Conservation (phyloP, 1,139 yeast species). For the Cylindricascospora bacillispora region DNA sequence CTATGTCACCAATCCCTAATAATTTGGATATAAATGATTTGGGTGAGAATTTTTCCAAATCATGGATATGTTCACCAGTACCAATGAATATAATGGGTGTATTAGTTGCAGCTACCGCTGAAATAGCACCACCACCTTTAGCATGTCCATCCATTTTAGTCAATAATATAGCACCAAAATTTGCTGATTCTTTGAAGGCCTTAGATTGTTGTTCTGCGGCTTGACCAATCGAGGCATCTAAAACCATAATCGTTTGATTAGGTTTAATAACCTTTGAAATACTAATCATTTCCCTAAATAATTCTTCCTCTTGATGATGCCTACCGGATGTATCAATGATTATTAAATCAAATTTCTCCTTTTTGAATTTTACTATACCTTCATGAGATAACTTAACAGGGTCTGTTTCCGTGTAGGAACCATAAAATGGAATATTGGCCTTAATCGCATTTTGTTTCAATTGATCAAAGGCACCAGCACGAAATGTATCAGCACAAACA, state of each 20-base stretch:
- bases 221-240: slow-evolving; percentile 96
- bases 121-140: slow-evolving; percentile 98
- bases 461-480: slow-evolving; percentile 99
- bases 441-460: slow-evolving; percentile 93
- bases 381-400: slow-evolving; percentile 86
- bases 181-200: slow-evolving; percentile 86
- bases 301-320: slow-evolving; percentile 87
- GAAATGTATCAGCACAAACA: slow-evolving; percentile 97
- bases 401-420: slow-evolving; percentile 90
- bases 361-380: slow-evolving; percentile 85
- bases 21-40: slow-evolving; percentile 78
- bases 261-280: slow-evolving; percentile 80
- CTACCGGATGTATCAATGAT: slow-evolving; percentile 98
- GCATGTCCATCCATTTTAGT: slow-evolving; percentile 99
- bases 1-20: slow-evolving; percentile 91
- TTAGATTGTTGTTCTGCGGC: slow-evolving; percentile 93
- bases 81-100: slow-evolving; percentile 97
- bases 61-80: slow-evolving; percentile 95
- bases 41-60: slow-evolving; percentile 85
- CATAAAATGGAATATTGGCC: slow-evolving; percentile 88
- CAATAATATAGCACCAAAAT: slow-evolving; percentile 88
- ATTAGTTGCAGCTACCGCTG: slow-evolving; percentile 94
- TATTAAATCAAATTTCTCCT: slow-evolving; percentile 83
- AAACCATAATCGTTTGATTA: slow-evolving; percentile 90
- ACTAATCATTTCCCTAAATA: slow-evolving; percentile 91